Conservation (phyloP, 2,329 filamentous ascomycete genomes). For the Diaporthe citriasiana region DNA sequence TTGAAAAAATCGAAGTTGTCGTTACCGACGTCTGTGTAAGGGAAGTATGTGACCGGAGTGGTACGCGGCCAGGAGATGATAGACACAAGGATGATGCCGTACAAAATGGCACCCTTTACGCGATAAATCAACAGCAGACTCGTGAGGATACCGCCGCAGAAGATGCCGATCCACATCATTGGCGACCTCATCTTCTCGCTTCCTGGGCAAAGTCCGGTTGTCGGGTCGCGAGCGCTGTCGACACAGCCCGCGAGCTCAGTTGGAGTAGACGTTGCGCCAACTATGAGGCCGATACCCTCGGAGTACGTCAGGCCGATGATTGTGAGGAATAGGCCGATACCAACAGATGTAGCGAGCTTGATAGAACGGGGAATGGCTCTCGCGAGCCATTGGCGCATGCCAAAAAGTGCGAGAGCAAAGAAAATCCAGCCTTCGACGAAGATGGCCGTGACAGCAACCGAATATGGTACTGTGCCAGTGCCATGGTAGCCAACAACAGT, state of each 20-base stretch:
- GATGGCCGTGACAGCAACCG: conserved; percentile 84
- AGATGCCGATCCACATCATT: conserved; percentile 89
- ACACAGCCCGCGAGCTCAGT: conserved; percentile 81
- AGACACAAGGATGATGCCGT: conserved; percentile 85
- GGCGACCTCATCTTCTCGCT: conserved; percentile 84
- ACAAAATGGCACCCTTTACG: conserved; percentile 88
- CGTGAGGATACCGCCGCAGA: conserved; percentile 86
- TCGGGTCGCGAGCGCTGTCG: conserved; percentile 54
- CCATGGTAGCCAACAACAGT: conserved; percentile 85
- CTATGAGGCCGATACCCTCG: conserved; percentile 85
- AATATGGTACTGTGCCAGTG: conserved; percentile 78
- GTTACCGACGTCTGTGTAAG: conserved; percentile 77
- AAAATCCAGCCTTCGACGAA: conserved; percentile 93
- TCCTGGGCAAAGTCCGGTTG: conserved; percentile 71
- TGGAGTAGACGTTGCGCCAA: conserved; percentile 77
- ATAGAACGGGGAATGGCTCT: conserved; percentile 86
- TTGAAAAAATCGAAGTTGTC: conserved; percentile 88
- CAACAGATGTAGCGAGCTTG: conserved; percentile 88
- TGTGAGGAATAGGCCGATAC: conserved; percentile 86
- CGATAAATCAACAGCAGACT: conserved; percentile 87
- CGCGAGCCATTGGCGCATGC: conserved; percentile 90
- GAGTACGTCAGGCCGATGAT: conserved; percentile 83
- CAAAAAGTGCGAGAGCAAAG: conserved; percentile 82
- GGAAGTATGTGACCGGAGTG: conserved; percentile 85
- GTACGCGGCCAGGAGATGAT: conserved; percentile 89